These are phyloP conservation scores for Akanthomyces uredinophilus DNA, from an alignment of 2,329 filamentous ascomycete genomes.

Conservation along the genomic window DNA sequence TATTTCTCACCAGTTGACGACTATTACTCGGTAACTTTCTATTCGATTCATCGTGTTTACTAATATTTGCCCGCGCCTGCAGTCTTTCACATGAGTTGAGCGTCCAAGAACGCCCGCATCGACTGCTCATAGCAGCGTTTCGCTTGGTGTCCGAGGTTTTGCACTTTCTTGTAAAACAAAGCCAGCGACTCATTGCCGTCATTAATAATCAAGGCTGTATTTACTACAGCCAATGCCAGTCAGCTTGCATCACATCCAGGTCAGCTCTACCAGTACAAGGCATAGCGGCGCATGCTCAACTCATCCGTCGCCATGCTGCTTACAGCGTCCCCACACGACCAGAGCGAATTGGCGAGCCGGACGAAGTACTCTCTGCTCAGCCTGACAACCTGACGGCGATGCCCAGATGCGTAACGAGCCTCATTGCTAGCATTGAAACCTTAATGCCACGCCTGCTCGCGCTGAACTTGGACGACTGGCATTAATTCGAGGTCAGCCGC, in stretches of 20 bases:
- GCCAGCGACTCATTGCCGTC: neutral
- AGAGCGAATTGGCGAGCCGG: neutral
- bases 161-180: neutral
- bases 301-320: neutral
- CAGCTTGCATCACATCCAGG: neutral
- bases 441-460: neutral
- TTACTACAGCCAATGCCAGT: neutral
- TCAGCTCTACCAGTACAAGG: slow-evolving; percentile 2
- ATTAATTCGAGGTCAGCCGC: neutral
- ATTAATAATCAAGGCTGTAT: neutral
- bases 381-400: neutral
- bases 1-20: no score
- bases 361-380: neutral
- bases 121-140: no score
- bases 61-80: no score
- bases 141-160: no score
- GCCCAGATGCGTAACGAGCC: neutral
- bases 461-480: neutral
- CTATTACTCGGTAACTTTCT: no score
- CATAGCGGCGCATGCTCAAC: neutral
- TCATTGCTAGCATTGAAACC: neutral
- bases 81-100: no score
- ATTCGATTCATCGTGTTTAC: no score
- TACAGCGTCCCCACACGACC: neutral
- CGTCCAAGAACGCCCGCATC: no score